Base-by-base conservation (phyloP, 2,329 filamentous ascomycete species). In the Verticillium longisporum region DNA sequence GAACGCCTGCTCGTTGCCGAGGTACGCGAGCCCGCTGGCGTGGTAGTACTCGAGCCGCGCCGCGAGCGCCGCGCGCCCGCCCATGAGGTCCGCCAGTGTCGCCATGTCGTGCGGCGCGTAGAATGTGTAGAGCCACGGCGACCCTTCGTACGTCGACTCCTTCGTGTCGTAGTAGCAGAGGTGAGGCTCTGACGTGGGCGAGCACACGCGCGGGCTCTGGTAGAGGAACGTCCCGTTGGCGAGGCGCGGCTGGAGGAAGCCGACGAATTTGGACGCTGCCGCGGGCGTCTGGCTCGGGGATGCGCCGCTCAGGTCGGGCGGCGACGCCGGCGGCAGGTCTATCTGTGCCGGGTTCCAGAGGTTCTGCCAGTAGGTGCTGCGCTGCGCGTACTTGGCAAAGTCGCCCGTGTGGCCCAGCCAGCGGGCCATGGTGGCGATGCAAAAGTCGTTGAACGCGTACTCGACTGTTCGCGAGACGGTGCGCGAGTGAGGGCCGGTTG, bases 361-460 rank as follows among this genome's bases (percentile, higher is more conserved):
- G 65, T 90, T 90, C 62, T 78, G 77, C 89, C 89, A 93, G 71
- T 91, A 90, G 15, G 76, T 79, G 53, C 87, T 83, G 38, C 88
- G 82, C 11, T 72, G 71, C 32, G 81, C 73, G 67, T 92, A 92
- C 68, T 86, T 88, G 59, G 75, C 74, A 31, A 82, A 80, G 61
- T 89, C 88, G 0, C 71, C 72, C 2, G 69, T 70, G 54, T 81
- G 75, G 5, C 83, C 85, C 18, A 91, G 70, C 0, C 77, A 81
- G 11, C 78, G 76, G 2, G 88, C 88, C 50, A 92, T 79, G 26
- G 82, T 75, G 0, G 85, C 82, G 60, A 91, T 84, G 66, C 86
- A 88, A 67, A 88, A 94, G 74, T 94, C 90, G 65, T 93, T 83
- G 72, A 93, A 94, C 0, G 88, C 87, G 69, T 93, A 94, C 70